Evolutionary conservation across 2,329 filamentous ascomycete genomes (phyloP).

Genomic region (Drechslerella dactyloides): DNA sequence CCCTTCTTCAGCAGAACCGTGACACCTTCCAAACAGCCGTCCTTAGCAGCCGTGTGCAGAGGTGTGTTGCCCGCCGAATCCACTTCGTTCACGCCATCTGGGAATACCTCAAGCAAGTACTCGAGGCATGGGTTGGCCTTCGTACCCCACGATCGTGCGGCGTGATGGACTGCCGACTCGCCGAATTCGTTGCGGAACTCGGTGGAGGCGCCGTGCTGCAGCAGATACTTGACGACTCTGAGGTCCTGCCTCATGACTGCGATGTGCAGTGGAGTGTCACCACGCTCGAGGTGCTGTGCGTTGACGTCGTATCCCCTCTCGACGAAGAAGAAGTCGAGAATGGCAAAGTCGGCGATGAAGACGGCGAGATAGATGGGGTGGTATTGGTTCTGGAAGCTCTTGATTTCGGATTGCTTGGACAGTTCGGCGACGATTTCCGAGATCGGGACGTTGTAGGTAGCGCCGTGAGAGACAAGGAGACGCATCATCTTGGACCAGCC

Average conservation of each 20-base stretch:
- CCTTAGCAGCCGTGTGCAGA: constrained; percentile 46
- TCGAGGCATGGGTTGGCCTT: constrained; percentile 50
- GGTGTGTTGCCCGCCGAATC: constrained; percentile 45
- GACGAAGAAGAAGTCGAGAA: constrained; percentile 47
- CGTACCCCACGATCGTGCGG: constrained; percentile 43
- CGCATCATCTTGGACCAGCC: constrained; percentile 50
- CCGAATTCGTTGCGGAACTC: constrained; percentile 46
- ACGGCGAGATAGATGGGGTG: constrained; percentile 49
- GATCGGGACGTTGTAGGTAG: constrained; percentile 33
- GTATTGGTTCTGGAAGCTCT: constrained; percentile 50
- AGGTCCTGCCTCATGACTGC: constrained; percentile 48
- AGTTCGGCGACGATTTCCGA: constrained; percentile 30
- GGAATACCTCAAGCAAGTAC: constrained; percentile 48
- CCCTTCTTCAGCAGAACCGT: constrained; percentile 43
- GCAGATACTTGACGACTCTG: constrained; percentile 44
- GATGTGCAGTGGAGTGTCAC: constrained; percentile 45
- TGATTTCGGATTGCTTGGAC: constrained; percentile 41
- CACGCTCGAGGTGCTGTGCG: constrained; percentile 42
- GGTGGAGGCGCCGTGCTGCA: constrained; percentile 40
- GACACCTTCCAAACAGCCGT: constrained; percentile 42
- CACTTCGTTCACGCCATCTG: constrained; percentile 46
- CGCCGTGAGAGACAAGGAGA: constrained; percentile 38
- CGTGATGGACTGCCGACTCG: constrained; percentile 47
- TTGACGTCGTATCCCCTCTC: constrained; percentile 40
- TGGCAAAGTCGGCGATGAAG: constrained; percentile 47